Percentiles rank a stretch among this genome's conserved stretches.
phyloP scores from a whole-genome alignment of 164 flowering plant genomes.

The Hamamelis virginiana region DNA sequence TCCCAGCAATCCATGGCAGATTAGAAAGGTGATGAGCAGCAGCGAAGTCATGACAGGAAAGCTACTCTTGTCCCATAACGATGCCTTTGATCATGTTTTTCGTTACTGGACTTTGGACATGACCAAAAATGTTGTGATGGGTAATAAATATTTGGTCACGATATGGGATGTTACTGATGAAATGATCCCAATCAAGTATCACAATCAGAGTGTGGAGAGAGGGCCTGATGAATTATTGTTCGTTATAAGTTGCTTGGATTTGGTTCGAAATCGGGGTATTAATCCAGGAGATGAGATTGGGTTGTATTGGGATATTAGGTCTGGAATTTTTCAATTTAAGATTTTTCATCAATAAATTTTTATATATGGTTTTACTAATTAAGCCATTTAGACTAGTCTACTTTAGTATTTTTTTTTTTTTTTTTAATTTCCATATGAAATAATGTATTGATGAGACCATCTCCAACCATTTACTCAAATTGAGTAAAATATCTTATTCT shows the following conservation, averaged over 20 bases:
- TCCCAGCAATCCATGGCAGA: conserved; percentile 14
- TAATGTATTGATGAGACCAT: no score
- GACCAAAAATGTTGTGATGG: conserved; percentile 8
- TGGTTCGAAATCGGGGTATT: not conserved
- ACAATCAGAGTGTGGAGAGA: conserved; percentile 3
- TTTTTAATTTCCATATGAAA: no score
- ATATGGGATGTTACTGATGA: conserved; percentile 16
- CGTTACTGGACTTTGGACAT: conserved; percentile 16
- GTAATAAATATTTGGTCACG: not conserved
- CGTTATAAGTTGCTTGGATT: conserved; percentile 6
- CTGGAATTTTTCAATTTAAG: no score
- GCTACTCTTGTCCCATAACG: conserved; percentile 4
- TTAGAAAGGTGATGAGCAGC: not conserved
- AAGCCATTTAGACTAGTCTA: no score
- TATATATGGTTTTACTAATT: no score
- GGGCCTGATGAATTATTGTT: not conserved
- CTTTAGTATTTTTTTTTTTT: no score
- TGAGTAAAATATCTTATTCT: no score
- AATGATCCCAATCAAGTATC: not conserved
- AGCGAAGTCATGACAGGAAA: conserved; percentile 6
- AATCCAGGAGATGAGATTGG: conserved; percentile 14
- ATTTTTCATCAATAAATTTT: no score
- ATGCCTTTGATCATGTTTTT: conserved; percentile 13
- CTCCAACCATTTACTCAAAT: no score
- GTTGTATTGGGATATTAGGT: conserved; percentile 11